Evolutionary conservation across 306 rosid genomes (phyloP), one percentile per base, ranked within the genome.

Genomic region (Lathyrus tuberosus): DNA sequence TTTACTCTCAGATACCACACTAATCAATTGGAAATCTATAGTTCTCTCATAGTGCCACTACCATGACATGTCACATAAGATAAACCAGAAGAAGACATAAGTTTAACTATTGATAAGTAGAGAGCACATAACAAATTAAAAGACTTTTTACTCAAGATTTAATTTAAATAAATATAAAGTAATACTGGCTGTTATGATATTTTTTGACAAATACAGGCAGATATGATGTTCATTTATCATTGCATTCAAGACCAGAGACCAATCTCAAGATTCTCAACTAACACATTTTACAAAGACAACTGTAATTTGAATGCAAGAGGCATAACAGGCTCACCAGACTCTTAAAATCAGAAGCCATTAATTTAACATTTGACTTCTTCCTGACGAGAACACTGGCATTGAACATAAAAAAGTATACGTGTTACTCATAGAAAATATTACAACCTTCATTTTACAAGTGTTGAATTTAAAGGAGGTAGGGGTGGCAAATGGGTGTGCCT

Each of bases 271-370:
- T 20, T 20, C 26, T 24, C 15, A 58, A 31, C 43, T 30, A 61
- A n/a, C 30, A 53, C n/a, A 26, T 1, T 26, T 26, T 26, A 26
- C 30, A 26, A 26, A 26, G 2, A 26, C 30, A 60, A 75, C 7
- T 42, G 47, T 28, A 20, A 77, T 62, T 77, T 28, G 57, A 47
- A 58, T 41, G 47, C 20, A 68, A 59, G 17, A 10, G 51, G 18
- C 31, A 51, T 14, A 65, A 62, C 2, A 69, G 62, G 52, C 90
- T 84, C 67, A 86, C 97, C 88, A 94, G 57, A 48, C 35, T 68
- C 76, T 76, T 74, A 71, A 90, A 88, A 83, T 90, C 96, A 63
- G 62, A 15, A 60, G 87, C 90, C 87, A 94, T 84, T 16, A 80
- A 62, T 49, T 9, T 48, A 71, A 80, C 75, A 4, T 73, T 90